These are phyloP conservation scores for Candida glucosophila DNA, from an alignment of 1,139 yeast genomes.

Conservation along the genomic window DNA sequence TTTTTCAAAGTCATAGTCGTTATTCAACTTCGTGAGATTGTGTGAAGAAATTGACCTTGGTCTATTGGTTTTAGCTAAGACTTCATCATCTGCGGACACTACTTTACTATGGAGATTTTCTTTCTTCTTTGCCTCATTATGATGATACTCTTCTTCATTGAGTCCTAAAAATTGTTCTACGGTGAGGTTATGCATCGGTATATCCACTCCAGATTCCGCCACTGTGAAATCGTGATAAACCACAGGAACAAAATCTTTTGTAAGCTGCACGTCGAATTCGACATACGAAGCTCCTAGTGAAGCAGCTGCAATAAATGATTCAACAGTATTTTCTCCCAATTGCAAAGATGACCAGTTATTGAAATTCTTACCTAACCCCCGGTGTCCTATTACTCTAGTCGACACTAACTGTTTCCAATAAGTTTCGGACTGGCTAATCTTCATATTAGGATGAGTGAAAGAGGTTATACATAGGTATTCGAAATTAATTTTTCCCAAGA, in stretches of 20 bases:
- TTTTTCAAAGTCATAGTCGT: constrained; percentile 23
- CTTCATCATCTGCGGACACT: constrained; percentile 30
- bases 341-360: constrained; percentile 73
- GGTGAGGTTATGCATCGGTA: constrained; percentile 91
- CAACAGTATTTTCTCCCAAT: constrained; percentile 92
- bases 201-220: constrained; percentile 93
- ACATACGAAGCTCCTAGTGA: constrained; percentile 89
- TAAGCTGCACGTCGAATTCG: constrained; percentile 93
- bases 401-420: constrained; percentile 90
- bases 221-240: constrained; percentile 92
- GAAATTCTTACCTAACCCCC: constrained; percentile 88
- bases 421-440: constrained; percentile 62
- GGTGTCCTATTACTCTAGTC: constrained; percentile 90
- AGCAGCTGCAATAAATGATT: constrained; percentile 93
- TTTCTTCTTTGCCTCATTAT: constrained; percentile 7
- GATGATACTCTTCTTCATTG: constrained; percentile 29
- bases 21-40: constrained; percentile 1
- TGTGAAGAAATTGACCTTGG: constrained; percentile 35
- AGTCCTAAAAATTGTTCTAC: constrained; percentile 80
- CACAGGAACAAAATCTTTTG: constrained; percentile 90
- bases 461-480: constrained; percentile 69
- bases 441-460: constrained; percentile 65
- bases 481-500: constrained; percentile 70
- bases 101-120: constrained; percentile 8
- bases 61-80: constrained; percentile 23